Percentiles rank a stretch among this genome's conserved stretches.
Conservation (phyloP, 306 rosid species). For the Medicago ruthenica region DNA sequence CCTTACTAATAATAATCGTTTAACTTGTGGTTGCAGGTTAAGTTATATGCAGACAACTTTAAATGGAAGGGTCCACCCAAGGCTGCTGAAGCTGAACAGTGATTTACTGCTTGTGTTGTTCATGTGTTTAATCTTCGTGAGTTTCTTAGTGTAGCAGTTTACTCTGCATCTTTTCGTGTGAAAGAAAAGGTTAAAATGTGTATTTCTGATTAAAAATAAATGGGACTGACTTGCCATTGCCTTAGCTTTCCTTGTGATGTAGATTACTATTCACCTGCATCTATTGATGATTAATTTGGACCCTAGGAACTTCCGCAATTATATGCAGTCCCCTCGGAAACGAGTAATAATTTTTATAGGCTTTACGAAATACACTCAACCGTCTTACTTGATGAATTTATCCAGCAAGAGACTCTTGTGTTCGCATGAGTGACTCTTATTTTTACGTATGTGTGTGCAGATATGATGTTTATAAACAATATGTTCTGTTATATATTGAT, state of each 20-base stretch:
- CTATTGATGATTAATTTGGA: conserved; percentile 11
- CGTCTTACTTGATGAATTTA: not conserved
- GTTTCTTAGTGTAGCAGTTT: conserved; percentile 46
- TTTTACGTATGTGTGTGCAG: not conserved
- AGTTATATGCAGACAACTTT: conserved; percentile 91
- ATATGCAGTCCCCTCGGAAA: not conserved
- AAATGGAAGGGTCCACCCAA: conserved; percentile 93
- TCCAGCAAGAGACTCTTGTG: not conserved
- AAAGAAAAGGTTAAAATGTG: conserved; percentile 41
- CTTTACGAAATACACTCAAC: not conserved
- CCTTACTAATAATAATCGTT: not conserved
- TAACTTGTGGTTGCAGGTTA: conserved; percentile 59
- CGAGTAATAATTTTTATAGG: not conserved
- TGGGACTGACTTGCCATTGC: conserved; percentile 42
- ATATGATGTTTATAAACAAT: not conserved
- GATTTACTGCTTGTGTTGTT: conserved; percentile 47
- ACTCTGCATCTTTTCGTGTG: conserved; percentile 41
- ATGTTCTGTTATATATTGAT: not conserved
- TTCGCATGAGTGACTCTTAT: not conserved
- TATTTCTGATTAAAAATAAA: conserved; percentile 53
- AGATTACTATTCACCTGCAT: conserved; percentile 29
- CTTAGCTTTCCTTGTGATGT: conserved; percentile 28
- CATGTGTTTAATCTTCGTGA: conserved; percentile 38
- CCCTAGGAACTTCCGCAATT: not conserved
- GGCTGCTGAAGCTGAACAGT: conserved; percentile 53